A percentile compares a stretch with the other conserved stretches of the same genome.
Conservation (phyloP, 2,329 filamentous ascomycete species). For the Purpureocillium takamizusanense region DNA sequence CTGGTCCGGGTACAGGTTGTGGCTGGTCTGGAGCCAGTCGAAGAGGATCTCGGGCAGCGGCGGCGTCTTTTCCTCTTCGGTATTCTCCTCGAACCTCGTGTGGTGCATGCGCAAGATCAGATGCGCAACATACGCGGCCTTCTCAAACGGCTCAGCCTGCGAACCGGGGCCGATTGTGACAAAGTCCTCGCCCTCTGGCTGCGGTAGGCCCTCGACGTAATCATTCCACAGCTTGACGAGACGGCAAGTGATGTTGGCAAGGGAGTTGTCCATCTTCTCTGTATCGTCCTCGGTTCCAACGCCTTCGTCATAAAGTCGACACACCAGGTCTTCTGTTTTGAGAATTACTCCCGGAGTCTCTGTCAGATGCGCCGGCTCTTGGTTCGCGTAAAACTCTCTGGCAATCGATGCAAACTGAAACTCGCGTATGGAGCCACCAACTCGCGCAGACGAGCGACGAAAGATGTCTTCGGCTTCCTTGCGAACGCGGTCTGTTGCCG, state of each 20-base stretch:
- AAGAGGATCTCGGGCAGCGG: constrained; percentile 71
- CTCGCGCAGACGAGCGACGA: constrained; percentile 40
- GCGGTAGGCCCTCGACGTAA: constrained; percentile 38
- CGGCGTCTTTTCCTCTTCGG: constrained; percentile 29
- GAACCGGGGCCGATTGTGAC: constrained; percentile 58
- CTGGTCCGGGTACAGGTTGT: constrained; percentile 63
- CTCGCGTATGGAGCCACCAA: constrained; percentile 35
- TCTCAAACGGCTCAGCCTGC: constrained; percentile 55
- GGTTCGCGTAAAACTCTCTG: constrained; percentile 52
- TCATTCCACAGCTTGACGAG: constrained; percentile 48
- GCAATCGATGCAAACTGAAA: constrained; percentile 63
- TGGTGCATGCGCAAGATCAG: constrained; percentile 75
- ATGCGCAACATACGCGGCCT: constrained; percentile 70
- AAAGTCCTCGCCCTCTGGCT: constrained; percentile 42
- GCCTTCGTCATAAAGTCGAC: constrained; percentile 54
- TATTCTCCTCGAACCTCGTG: constrained; percentile 34
- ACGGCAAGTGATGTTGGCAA: constrained; percentile 43
- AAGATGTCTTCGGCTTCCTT: constrained; percentile 48
- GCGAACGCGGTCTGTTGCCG: constrained; percentile 42
- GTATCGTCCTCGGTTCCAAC: constrained; percentile 46
- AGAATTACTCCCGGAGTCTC: constrained; percentile 68
- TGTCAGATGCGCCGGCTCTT: constrained; percentile 49
- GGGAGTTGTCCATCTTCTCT: constrained; percentile 45
- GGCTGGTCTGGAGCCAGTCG: constrained; percentile 70
- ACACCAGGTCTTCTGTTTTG: constrained; percentile 63